phyloP scores from a whole-genome alignment of 805 yeast species.

The Sugiyamaella valdiviana region DNA sequence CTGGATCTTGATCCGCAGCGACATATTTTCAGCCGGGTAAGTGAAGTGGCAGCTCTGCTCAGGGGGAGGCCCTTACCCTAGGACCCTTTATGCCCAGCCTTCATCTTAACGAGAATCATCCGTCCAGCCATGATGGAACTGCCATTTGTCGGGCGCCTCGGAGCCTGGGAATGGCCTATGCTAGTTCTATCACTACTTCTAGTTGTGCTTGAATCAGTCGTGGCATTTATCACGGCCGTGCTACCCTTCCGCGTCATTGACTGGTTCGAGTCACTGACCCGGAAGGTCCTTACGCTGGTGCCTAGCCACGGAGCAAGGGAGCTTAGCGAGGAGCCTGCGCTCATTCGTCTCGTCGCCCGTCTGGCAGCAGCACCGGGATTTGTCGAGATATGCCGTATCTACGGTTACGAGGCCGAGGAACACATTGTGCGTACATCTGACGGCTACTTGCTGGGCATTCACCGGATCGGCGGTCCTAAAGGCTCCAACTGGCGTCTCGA shows the following conservation, averaged over 20 bases:
- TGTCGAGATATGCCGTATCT: slow-evolving; percentile 57
- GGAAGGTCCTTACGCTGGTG: slow-evolving; percentile 4
- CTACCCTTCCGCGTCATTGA: slow-evolving; percentile 27
- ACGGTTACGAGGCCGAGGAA: slow-evolving; percentile 67
- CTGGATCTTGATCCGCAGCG: too few relatives aligned
- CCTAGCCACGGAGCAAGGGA: slow-evolving; percentile 1
- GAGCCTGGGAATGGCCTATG: slow-evolving; percentile 31
- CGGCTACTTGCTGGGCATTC: slow-evolving; percentile 68
- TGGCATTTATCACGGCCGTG: slow-evolving; percentile 26
- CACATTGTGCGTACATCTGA: slow-evolving; percentile 74
- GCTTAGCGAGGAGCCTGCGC: slow-evolving; percentile 7
- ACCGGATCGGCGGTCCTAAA: slow-evolving; percentile 44
- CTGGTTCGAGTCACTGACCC: slow-evolving; percentile 20
- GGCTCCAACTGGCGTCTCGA: slow-evolving; percentile 16
- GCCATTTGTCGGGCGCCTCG: slow-evolving; percentile 30
- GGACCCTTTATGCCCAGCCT: not conserved
- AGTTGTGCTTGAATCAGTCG: slow-evolving; percentile 26
- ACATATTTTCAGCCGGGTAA: not conserved
- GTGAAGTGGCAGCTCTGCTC: not conserved
- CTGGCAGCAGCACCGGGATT: slow-evolving; percentile 36
- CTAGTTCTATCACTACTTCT: slow-evolving; percentile 29
- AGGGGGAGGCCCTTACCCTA: not conserved
- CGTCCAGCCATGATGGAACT: slow-evolving; percentile 22
- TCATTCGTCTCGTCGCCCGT: slow-evolving; percentile 11
- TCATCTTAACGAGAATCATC: too few relatives aligned